Conservation (phyloP, 2,329 filamentous ascomycete genomes). For the Calonectria montana region DNA sequence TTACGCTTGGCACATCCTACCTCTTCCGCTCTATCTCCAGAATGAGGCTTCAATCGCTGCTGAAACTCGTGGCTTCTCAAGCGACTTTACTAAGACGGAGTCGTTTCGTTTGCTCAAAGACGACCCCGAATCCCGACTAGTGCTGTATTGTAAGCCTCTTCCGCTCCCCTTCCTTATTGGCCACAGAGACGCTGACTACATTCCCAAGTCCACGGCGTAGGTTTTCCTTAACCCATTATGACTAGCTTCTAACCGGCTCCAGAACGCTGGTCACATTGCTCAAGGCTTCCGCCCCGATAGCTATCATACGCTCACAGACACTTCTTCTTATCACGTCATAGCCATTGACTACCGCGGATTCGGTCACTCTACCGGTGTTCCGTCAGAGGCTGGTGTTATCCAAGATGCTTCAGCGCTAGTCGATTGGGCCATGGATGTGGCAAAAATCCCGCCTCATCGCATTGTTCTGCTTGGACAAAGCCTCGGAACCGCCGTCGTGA, state of each 20-base stretch:
- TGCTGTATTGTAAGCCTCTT: conserved; percentile 69
- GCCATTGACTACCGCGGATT: conserved; percentile 93
- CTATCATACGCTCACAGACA: conserved; percentile 81
- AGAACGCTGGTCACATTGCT: conserved; percentile 89
- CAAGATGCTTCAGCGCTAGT: conserved; percentile 80
- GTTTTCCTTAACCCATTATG: conserved; percentile 37
- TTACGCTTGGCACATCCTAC: conserved; percentile 92
- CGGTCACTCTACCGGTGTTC: conserved; percentile 81
- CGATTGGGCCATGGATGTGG: conserved; percentile 75
- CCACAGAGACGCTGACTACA: conserved; percentile 24
- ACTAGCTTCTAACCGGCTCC: conserved; percentile 35
- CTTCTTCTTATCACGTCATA: conserved; percentile 83
- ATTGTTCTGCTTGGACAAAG: conserved; percentile 90
- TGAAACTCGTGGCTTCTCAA: conserved; percentile 60
- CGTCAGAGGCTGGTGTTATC: conserved; percentile 84
- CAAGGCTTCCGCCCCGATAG: conserved; percentile 80
- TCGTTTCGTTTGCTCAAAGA: conserved; percentile 72
- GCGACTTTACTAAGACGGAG: conserved; percentile 66
- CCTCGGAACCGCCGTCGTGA: conserved; percentile 86
- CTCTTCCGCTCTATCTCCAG: conserved; percentile 78
- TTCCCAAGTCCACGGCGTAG: conserved; percentile 71
- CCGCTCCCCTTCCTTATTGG: not conserved
- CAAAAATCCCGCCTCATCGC: conserved; percentile 73
- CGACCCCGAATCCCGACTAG: conserved; percentile 71
- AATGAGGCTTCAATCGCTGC: conserved; percentile 73